Conservation (phyloP, 1,284 basidiomycete genomes). For the Ustilago vetiveriae region DNA sequence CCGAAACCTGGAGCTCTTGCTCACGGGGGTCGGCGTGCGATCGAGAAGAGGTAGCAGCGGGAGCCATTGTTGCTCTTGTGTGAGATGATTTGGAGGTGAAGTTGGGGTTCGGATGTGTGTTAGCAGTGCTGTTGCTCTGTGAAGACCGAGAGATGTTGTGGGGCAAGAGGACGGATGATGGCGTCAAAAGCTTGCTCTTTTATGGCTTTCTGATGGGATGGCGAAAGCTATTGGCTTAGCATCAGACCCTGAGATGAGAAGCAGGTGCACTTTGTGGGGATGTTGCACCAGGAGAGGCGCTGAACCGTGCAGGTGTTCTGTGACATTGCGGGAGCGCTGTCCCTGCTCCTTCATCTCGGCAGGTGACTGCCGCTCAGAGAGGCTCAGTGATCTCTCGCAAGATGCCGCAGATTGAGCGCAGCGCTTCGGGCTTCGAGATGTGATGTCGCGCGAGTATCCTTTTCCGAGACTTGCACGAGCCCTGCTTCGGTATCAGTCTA, state of each 20-base stretch:
- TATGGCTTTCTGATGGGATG: slow-evolving; percentile 2
- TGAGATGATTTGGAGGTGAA: not conserved
- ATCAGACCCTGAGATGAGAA: not conserved
- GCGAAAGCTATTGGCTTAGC: too few relatives aligned
- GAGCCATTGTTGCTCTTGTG: slow-evolving; percentile 26
- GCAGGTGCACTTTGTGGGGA: too few relatives aligned
- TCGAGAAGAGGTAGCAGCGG: slow-evolving; percentile 27
- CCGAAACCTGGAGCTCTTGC: slow-evolving; percentile 45
- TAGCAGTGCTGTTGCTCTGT: not conserved
- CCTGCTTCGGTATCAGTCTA: too few relatives aligned
- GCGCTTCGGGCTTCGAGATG: too few relatives aligned
- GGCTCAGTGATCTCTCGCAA: not conserved
- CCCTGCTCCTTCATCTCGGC: too few relatives aligned
- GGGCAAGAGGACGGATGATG: not conserved
- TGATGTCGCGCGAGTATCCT: slow-evolving; percentile 5
- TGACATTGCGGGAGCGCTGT: slow-evolving; percentile 3
- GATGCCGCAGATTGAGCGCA: not conserved
- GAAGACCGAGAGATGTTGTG: not conserved
- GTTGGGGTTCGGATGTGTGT: too few relatives aligned
- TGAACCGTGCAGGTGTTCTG: slow-evolving; percentile 5
- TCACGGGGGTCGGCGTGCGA: slow-evolving; percentile 47
- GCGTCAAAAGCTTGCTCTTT: not conserved
- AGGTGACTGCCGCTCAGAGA: not conserved
- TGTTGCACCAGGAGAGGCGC: not conserved
- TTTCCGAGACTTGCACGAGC: not conserved